Percentiles rank a stretch among this genome's conserved stretches.
These are phyloP conservation scores for Sclerotinia spermophila DNA, from an alignment of 2,329 filamentous ascomycete species.

Conservation along the genomic window DNA sequence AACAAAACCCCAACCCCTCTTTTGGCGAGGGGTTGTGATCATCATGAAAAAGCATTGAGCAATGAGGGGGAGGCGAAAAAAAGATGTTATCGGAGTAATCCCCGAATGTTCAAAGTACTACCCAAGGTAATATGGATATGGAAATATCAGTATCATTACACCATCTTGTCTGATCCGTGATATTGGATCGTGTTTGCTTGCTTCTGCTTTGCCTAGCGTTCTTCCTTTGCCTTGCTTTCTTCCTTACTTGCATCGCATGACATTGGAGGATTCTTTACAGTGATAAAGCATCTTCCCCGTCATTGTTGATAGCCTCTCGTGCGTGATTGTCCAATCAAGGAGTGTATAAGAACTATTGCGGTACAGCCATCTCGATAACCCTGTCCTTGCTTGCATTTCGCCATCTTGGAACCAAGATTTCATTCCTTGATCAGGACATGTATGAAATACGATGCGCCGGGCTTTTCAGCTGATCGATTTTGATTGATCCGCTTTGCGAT, in stretches of 20 bases:
- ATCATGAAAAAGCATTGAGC: slow-evolving; percentile 2
- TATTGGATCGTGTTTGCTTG: neutral
- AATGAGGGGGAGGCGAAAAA: slow-evolving; percentile 10
- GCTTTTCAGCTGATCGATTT: slow-evolving; percentile 4
- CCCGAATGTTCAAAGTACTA: neutral
- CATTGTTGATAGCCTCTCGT: slow-evolving; percentile 4
- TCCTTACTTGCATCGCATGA: neutral
- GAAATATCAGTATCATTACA: neutral
- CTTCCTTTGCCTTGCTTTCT: neutral
- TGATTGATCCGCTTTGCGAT: neutral
- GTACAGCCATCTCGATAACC: neutral
- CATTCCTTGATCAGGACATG: neutral
- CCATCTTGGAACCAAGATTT: slow-evolving; percentile 12
- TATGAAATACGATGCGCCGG: neutral
- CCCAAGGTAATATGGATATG: neutral
- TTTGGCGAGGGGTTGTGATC: neutral
- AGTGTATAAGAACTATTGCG: neutral
- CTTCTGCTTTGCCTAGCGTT: neutral
- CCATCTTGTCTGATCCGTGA: neutral
- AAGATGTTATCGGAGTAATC: neutral
- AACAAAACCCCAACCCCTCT: slow-evolving; percentile 1
- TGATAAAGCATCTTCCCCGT: neutral
- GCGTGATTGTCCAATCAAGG: neutral
- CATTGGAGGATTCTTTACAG: neutral
- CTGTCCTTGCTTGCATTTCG: slow-evolving; percentile 6